Conservation (phyloP, 2,329 filamentous ascomycete species). For the Fusarium liriodendri region DNA sequence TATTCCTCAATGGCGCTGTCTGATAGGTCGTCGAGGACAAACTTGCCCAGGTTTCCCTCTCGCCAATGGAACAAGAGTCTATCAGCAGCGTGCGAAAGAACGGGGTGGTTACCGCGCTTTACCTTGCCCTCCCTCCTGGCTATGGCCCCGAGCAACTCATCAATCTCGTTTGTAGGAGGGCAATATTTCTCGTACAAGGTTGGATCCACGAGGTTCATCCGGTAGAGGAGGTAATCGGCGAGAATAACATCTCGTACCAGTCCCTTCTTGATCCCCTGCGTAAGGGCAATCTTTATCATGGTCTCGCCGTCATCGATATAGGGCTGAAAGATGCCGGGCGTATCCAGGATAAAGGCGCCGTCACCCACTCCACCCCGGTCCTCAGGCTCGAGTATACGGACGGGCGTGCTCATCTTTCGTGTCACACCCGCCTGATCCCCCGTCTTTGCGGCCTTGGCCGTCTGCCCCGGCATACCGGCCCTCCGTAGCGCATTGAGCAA, state of each 20-base stretch:
- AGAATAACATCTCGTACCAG: conserved; percentile 82
- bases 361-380: conserved; percentile 59
- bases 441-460: conserved; percentile 78
- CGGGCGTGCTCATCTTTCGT: conserved; percentile 82
- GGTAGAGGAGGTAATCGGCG: conserved; percentile 90
- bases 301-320: conserved; percentile 86
- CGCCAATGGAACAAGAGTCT: conserved; percentile 88
- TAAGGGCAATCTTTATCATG: conserved; percentile 96
- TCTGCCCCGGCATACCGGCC: conserved; percentile 63
- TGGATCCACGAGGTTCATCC: conserved; percentile 77
- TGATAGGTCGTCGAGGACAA: conserved; percentile 82
- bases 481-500: conserved; percentile 88
- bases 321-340: conserved; percentile 94
- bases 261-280: conserved; percentile 90
- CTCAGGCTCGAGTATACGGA: conserved; percentile 73
- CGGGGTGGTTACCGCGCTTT: conserved; percentile 76
- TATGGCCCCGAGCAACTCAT: conserved; percentile 75
- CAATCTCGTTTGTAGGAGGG: conserved; percentile 85
- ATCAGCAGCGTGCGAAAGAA: conserved; percentile 78
- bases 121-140: conserved; percentile 82
- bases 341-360: conserved; percentile 88
- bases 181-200: conserved; percentile 71
- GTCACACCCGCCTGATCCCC: conserved; percentile 92
- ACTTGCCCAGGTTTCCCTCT: conserved; percentile 78
- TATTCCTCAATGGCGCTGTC: conserved; percentile 66